Base-by-base conservation (phyloP, 78 protist species). In the Anaeramoeba flamelloides region DNA sequence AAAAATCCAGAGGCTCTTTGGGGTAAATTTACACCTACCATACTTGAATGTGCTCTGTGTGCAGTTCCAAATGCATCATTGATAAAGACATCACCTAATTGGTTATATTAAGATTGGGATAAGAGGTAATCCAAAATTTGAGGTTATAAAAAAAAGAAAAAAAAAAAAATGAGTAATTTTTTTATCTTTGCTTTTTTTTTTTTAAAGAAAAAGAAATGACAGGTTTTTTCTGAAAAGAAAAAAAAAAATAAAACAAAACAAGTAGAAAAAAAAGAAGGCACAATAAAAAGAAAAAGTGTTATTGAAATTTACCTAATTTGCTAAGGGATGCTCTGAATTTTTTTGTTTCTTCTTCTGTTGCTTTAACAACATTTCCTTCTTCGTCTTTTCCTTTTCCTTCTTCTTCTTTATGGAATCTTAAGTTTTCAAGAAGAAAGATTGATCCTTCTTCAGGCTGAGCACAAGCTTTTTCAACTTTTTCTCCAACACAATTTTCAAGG, bases 11-110 rank as follows among this genome's bases (percentile, higher is more conserved):
- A 3, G 26, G 31, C 31, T 39, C 95, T 37, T 1, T 31, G 33
- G 39, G 77, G 17, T 77, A 40, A 40, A 53, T 22, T 77, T 76
- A 39, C 85, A 81, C 39, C 81, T 2, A 79, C 87, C 82, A 88
- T 85, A 30, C 90, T 86, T 0, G 89, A 76, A 87, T 97, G 99
- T 0, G 97, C 99, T 75, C 99, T 90, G 84, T 97, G 99, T 0
- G 99, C 99, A 4, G 99, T 93, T 80, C 99, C 99, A 81, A 97
- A 97, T 39, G 99, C 99, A 76, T 97, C 99, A 82, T 87, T 87
- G 80, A 94, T 90, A 88, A 87, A 98, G 75, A 96, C 85, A 38
- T 96, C 99, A 41, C 92, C 98, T 69, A 79, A 84, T 1, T 74
- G 1, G 32, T 82, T 82, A n/a, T n/a, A n/a, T n/a, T n/a, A n/a